Evolutionary conservation across 345 rosid species (phyloP).

Genomic region (Microthlaspi erraticum): DNA sequence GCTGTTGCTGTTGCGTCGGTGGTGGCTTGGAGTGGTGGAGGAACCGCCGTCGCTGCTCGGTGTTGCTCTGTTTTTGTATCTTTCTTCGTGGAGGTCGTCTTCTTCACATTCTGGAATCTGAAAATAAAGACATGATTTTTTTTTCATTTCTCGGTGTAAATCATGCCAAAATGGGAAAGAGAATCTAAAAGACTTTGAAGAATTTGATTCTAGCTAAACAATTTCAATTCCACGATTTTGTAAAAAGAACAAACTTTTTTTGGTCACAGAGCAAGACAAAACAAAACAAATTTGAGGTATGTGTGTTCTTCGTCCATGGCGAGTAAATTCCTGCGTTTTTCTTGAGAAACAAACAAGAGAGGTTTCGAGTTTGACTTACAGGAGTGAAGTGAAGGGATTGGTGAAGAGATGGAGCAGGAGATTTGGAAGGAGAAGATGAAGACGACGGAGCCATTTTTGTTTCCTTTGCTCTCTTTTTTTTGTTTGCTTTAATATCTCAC

Average conservation of each 20-base stretch:
- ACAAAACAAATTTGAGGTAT: constrained; percentile 19
- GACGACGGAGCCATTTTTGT: constrained; percentile 68
- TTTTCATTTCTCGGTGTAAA: background rate
- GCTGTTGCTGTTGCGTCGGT: constrained; percentile 54
- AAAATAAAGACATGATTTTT: background rate
- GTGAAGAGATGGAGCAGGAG: constrained; percentile 56
- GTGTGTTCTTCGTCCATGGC: constrained; percentile 8
- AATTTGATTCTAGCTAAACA: constrained; percentile 17
- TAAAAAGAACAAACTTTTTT: background rate
- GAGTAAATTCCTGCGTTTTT: constrained; percentile 17
- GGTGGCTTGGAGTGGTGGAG: constrained; percentile 51
- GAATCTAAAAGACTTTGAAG: background rate
- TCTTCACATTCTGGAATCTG: constrained; percentile 91
- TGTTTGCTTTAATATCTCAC: constrained; percentile 22
- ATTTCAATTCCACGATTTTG: background rate
- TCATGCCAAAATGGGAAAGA: constrained; percentile 1
- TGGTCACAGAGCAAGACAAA: constrained; percentile 16
- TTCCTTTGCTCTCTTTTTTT: constrained; percentile 25
- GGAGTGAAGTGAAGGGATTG: constrained; percentile 72
- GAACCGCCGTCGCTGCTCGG: constrained; percentile 47
- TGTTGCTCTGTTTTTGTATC: constrained; percentile 46
- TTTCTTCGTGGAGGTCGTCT: constrained; percentile 48
- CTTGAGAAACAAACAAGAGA: constrained; percentile 21
- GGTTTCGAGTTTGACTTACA: constrained; percentile 53
- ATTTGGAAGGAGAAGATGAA: constrained; percentile 66